Evolutionary conservation across 768 basidiomycete genomes (phyloP).

Genomic region (Boletales sp.): DNA sequence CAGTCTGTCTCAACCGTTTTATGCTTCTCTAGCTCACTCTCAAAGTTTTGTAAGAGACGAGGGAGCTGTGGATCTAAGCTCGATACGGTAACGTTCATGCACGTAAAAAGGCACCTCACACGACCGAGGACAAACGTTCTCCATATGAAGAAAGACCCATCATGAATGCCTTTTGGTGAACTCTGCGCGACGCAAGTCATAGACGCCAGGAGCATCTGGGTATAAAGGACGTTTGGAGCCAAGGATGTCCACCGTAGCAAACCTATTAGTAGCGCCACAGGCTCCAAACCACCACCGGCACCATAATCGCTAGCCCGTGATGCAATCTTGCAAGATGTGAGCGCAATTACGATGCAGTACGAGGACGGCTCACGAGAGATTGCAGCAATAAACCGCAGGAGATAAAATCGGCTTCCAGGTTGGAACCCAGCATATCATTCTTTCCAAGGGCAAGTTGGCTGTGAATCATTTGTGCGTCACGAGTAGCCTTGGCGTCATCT

Average conservation of each 20-base stretch:
- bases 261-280: constrained; percentile 52
- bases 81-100: neutral
- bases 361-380: constrained; percentile 46
- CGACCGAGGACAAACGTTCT: constrained; percentile 68
- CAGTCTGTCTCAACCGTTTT: constrained; percentile 52
- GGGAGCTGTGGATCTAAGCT: constrained; percentile 49
- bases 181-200: constrained; percentile 60
- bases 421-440: constrained; percentile 51
- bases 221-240: constrained; percentile 62
- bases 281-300: constrained; percentile 51
- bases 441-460: constrained; percentile 59
- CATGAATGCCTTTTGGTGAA: constrained; percentile 27
- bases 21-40: constrained; percentile 47
- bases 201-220: constrained; percentile 62
- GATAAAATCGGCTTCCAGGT: constrained; percentile 61
- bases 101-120: constrained; percentile 38
- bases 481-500: constrained; percentile 66
- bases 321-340: constrained; percentile 42
- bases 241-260: constrained; percentile 61
- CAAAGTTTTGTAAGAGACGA: constrained; percentile 51
- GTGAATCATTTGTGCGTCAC: constrained; percentile 71
- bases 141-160: constrained; percentile 49
- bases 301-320: constrained; percentile 60
- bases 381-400: constrained; percentile 61
- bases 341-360: neutral